These are phyloP conservation scores for Gilbertella persicaria DNA, from an alignment of 371 early-diverging fungal genomes.

Conservation along the genomic window DNA sequence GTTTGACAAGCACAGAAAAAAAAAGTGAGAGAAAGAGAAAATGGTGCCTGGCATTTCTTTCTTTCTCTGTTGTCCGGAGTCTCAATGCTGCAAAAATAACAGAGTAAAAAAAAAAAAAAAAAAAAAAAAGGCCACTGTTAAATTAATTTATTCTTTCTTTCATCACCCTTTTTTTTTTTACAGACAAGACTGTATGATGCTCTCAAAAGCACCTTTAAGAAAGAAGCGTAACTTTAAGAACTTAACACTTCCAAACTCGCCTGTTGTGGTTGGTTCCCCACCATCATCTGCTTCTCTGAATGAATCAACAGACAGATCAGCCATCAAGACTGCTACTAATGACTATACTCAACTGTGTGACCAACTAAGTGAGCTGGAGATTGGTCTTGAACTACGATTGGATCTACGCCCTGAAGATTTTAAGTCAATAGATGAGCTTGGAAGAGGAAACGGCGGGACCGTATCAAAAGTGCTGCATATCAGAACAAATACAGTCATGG, in stretches of 20 bases:
- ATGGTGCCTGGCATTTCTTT: too few relatives aligned
- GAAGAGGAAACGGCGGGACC: constrained; percentile 87
- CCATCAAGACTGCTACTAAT: constrained; percentile 15
- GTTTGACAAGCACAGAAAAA: too few relatives aligned
- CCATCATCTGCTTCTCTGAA: constrained; percentile 8
- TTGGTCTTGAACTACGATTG: constrained; percentile 74
- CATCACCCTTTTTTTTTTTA: too few relatives aligned
- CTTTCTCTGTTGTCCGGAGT: too few relatives aligned
- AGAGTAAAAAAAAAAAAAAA: too few relatives aligned
- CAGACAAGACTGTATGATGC: too few relatives aligned
- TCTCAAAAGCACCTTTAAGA: constrained; percentile 54
- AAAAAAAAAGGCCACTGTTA: too few relatives aligned
- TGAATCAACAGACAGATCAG: not conserved
- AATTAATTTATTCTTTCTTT: too few relatives aligned
- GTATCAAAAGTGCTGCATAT: constrained; percentile 79
- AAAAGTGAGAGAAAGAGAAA: too few relatives aligned
- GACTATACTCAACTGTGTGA: constrained; percentile 46
- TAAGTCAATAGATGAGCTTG: constrained; percentile 75
- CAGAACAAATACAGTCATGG: constrained; percentile 82
- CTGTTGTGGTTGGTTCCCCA: constrained; percentile 38
- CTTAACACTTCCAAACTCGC: constrained; percentile 55
- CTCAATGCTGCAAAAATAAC: too few relatives aligned
- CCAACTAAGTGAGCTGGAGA: constrained; percentile 62
- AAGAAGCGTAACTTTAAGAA: constrained; percentile 80
- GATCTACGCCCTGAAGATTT: constrained; percentile 87